phyloP scores from a whole-genome alignment of 257 asterid species.

The Gentiana dahurica region DNA sequence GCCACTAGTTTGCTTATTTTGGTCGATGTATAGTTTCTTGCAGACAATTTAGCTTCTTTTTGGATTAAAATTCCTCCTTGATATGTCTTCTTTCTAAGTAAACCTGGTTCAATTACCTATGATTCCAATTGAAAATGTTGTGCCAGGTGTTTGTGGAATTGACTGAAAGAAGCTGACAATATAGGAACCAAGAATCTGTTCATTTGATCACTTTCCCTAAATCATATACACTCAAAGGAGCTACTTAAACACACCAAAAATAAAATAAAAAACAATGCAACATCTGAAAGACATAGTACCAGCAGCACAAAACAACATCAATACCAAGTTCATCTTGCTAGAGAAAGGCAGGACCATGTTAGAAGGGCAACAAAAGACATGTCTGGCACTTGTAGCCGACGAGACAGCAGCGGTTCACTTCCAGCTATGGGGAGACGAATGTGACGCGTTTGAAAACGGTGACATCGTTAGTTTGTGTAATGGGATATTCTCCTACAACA shows the following conservation, averaged over 20 bases:
- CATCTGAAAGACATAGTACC: slow-evolving; percentile 40
- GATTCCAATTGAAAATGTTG: too few species aligned
- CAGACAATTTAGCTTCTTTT: too few species aligned
- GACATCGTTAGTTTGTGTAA: slow-evolving; percentile 39
- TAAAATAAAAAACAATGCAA: slow-evolving; percentile 12
- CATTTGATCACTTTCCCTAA: neutral
- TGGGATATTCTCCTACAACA: slow-evolving; percentile 60
- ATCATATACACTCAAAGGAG: too few species aligned
- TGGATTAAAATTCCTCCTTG: too few species aligned
- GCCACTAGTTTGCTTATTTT: too few species aligned
- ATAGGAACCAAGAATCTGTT: too few species aligned
- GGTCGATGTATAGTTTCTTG: too few species aligned
- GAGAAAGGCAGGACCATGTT: slow-evolving; percentile 41
- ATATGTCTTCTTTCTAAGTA: too few species aligned
- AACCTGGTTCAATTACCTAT: too few species aligned
- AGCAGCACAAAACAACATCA: slow-evolving; percentile 55
- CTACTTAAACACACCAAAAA: neutral
- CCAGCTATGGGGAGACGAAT: slow-evolving; percentile 67
- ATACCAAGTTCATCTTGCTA: slow-evolving; percentile 41
- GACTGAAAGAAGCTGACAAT: neutral
- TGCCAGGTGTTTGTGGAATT: slow-evolving; percentile 1
- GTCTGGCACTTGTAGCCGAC: slow-evolving; percentile 63
- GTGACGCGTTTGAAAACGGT: slow-evolving; percentile 51
- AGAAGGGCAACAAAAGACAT: slow-evolving; percentile 36
- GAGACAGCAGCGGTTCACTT: slow-evolving; percentile 87